phyloP scores from a whole-genome alignment of 768 basidiomycete species.

The Lepiota venenata region DNA sequence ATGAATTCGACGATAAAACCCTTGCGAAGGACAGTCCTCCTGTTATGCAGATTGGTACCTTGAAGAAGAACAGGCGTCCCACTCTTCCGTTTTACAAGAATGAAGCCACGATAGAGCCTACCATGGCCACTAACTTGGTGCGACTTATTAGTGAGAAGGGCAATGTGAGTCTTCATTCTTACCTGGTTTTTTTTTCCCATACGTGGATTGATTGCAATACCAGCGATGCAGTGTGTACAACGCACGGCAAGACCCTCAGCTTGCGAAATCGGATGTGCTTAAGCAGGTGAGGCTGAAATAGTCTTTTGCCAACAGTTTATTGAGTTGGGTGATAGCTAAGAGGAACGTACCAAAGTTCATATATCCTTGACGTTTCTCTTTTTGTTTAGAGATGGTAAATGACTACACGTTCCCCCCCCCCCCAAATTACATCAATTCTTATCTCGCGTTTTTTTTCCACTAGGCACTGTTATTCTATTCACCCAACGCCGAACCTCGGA shows the following conservation, averaged over 20 bases:
- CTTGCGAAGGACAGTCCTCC: not conserved
- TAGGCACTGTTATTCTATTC: conserved; percentile 67
- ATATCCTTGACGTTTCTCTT: conserved; percentile 66
- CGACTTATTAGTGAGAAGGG: conserved; percentile 21
- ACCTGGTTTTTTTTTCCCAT: too few species aligned
- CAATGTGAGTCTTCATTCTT: conserved; percentile 19
- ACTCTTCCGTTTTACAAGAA: conserved; percentile 21
- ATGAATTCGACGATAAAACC: conserved; percentile 10
- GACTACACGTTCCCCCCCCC: not conserved
- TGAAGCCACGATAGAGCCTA: conserved; percentile 11
- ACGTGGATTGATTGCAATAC: conserved; percentile 1
- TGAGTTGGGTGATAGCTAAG: conserved; percentile 31
- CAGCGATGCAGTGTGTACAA: conserved; percentile 14
- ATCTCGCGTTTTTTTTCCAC: not conserved
- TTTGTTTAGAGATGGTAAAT: conserved; percentile 59
- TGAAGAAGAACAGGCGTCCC: conserved; percentile 7
- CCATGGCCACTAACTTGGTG: conserved; percentile 9
- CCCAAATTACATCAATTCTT: not conserved
- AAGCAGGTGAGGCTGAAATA: conserved; percentile 28
- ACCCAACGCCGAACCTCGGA: conserved; percentile 38
- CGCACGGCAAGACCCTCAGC: conserved; percentile 15
- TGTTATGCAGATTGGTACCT: not conserved
- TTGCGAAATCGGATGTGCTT: conserved; percentile 25
- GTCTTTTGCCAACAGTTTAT: conserved; percentile 15
- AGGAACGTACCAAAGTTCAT: conserved; percentile 56